These are phyloP conservation scores for Termitomyces sp. DNA, from an alignment of 768 basidiomycete species.

Conservation along the genomic window DNA sequence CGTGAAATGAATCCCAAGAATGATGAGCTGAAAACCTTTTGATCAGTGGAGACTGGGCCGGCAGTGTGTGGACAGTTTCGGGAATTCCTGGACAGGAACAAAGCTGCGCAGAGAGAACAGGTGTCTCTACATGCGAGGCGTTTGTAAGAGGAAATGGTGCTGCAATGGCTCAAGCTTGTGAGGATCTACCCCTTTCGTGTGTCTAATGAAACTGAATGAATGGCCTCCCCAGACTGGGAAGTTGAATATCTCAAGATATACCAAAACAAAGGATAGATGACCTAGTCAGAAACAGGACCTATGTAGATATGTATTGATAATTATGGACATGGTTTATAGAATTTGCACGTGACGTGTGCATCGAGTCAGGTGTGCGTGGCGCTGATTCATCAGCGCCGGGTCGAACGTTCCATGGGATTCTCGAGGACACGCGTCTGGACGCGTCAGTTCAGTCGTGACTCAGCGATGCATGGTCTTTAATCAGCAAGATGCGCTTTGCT, in stretches of 20 bases:
- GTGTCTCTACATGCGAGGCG: conserved; percentile 72
- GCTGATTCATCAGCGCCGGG: not conserved
- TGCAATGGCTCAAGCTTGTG: conserved; percentile 73
- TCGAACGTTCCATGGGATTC: conserved; percentile 11
- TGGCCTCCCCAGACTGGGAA: conserved; percentile 63
- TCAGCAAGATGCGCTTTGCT: conserved; percentile 9
- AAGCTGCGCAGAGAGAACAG: conserved; percentile 82
- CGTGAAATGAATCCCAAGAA: not conserved
- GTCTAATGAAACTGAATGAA: conserved; percentile 3
- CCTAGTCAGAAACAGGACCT: not conserved
- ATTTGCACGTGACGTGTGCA: not conserved
- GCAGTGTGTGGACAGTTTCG: conserved; percentile 63
- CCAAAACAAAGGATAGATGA: conserved; percentile 26
- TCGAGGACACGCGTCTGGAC: conserved; percentile 15
- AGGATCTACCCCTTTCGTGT: conserved; percentile 25
- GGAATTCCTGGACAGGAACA: conserved; percentile 82
- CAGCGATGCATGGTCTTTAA: conserved; percentile 18
- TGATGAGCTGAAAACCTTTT: not conserved
- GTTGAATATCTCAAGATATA: conserved; percentile 72
- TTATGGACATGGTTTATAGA: not conserved
- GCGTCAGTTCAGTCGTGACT: conserved; percentile 7
- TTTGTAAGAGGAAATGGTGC: conserved; percentile 72
- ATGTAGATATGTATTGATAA: conserved; percentile 5
- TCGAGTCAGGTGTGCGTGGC: not conserved
- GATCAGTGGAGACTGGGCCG: conserved; percentile 84